Conservation (phyloP, 2,329 filamentous ascomycete species). For the Parasarocladium wereldwijsianum region DNA sequence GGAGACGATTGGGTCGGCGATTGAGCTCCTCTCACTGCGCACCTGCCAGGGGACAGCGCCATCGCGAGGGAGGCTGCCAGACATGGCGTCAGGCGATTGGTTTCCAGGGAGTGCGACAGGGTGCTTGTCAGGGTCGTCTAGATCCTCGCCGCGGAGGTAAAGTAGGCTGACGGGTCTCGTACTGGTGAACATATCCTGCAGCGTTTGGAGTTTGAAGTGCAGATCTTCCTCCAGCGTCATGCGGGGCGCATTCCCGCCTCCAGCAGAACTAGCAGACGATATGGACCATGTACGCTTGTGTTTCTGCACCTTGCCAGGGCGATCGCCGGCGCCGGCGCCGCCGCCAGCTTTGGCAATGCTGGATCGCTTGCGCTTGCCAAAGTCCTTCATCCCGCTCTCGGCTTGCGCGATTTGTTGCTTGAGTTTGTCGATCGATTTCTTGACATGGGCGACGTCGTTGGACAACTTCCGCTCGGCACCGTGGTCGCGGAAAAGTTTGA, state of each 20-base stretch:
- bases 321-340: conserved; percentile 34
- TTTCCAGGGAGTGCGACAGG: conserved; percentile 63
- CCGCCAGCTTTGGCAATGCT: conserved; percentile 28
- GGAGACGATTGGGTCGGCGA: conserved; percentile 47
- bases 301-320: conserved; percentile 72
- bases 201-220: conserved; percentile 59
- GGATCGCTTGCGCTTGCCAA: conserved; percentile 47
- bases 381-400: conserved; percentile 52
- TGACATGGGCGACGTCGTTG: conserved; percentile 87
- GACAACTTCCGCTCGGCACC: conserved; percentile 89
- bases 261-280: conserved; percentile 57
- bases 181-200: conserved; percentile 83
- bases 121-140: conserved; percentile 66
- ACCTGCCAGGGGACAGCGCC: conserved; percentile 33
- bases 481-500: conserved; percentile 92
- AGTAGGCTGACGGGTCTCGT: conserved; percentile 65
- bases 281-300: conserved; percentile 94
- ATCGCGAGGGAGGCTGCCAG: conserved; percentile 27
- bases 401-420: conserved; percentile 83
- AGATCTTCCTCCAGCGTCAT: conserved; percentile 58
- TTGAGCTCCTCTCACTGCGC: conserved; percentile 40
- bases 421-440: conserved; percentile 91
- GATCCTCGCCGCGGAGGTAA: conserved; percentile 61
- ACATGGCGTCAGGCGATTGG: conserved; percentile 41
- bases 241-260: conserved; percentile 24